phyloP scores from a whole-genome alignment of 106 monocot genomes.

The Alisma plantagoaquatica region DNA sequence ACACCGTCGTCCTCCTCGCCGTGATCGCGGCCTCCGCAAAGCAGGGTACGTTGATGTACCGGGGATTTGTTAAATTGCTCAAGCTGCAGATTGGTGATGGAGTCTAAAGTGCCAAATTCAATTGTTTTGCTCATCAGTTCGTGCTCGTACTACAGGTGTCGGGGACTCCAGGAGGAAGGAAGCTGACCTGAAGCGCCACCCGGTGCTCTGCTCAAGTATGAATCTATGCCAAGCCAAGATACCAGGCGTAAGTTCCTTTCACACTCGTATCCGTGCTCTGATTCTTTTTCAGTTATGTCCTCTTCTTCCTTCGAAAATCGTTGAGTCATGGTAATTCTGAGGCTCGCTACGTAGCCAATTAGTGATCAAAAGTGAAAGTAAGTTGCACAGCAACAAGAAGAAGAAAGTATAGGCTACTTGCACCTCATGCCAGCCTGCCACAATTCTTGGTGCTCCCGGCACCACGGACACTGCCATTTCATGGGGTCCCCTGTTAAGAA shows the following conservation, averaged over 20 bases:
- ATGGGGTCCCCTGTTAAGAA: neutral
- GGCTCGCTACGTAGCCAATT: too few relatives aligned
- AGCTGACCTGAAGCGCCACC: slow-evolving; percentile 17
- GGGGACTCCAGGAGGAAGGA: slow-evolving; percentile 1
- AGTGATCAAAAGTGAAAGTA: too few relatives aligned
- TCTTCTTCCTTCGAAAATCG: too few relatives aligned
- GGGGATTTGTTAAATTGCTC: neutral
- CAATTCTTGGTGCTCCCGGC: neutral
- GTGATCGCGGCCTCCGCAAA: slow-evolving; percentile 27
- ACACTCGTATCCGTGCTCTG: neutral
- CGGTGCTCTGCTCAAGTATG: slow-evolving; percentile 31
- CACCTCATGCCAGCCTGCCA: neutral
- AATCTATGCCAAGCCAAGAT: slow-evolving; percentile 38
- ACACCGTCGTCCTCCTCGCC: slow-evolving; percentile 40
- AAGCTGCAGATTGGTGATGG: neutral
- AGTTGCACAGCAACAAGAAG: neutral
- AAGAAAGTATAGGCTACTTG: neutral
- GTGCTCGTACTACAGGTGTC: neutral
- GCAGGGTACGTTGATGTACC: slow-evolving; percentile 11
- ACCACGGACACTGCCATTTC: neutral
- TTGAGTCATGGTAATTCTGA: too few relatives aligned
- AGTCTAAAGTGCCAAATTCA: too few relatives aligned
- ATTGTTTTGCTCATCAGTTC: neutral
- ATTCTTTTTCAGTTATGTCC: neutral
- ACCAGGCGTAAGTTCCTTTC: slow-evolving; percentile 31